Conservation (phyloP, 805 yeast species). For the Saturnispora saitoi region DNA sequence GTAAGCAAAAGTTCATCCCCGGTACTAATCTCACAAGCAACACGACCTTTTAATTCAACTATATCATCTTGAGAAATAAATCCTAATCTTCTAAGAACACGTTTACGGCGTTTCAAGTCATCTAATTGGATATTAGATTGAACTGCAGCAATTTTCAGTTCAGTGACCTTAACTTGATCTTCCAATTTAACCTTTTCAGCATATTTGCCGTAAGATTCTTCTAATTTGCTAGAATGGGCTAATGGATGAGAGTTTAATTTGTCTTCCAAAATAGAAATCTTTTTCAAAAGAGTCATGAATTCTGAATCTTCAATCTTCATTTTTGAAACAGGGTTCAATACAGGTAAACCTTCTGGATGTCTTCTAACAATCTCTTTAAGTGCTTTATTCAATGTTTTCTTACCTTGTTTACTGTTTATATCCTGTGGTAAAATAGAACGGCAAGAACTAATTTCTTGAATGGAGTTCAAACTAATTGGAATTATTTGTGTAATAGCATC, state of each 20-base stretch:
- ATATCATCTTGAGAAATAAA: constrained; percentile 82
- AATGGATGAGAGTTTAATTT: constrained; percentile 65
- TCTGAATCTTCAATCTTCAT: constrained; percentile 78
- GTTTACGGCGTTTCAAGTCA: constrained; percentile 84
- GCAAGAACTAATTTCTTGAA: constrained; percentile 67
- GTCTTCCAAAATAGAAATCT: constrained; percentile 74
- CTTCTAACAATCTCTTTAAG: constrained; percentile 72
- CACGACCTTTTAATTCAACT: constrained; percentile 88
- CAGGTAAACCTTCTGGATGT: constrained; percentile 87
- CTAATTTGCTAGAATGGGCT: constrained; percentile 50
- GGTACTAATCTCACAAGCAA: constrained; percentile 87
- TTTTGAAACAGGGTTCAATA: constrained; percentile 80
- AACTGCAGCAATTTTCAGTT: constrained; percentile 66
- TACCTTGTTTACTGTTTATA: constrained; percentile 49
- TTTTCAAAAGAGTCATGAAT: constrained; percentile 60
- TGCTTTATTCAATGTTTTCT: constrained; percentile 58
- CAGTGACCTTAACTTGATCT: constrained; percentile 48
- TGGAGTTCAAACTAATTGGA: constrained; percentile 76
- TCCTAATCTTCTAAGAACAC: constrained; percentile 87
- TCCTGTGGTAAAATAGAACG: constrained; percentile 75
- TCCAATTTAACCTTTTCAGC: constrained; percentile 54
- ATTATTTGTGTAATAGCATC: constrained; percentile 65
- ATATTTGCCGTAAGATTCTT: constrained; percentile 57
- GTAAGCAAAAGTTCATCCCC: constrained; percentile 84
- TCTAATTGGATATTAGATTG: constrained; percentile 90